Evolutionary conservation across 495 filamentous ascomycete species (phyloP).

Genomic region (Hypomontagnella submonticulosa): DNA sequence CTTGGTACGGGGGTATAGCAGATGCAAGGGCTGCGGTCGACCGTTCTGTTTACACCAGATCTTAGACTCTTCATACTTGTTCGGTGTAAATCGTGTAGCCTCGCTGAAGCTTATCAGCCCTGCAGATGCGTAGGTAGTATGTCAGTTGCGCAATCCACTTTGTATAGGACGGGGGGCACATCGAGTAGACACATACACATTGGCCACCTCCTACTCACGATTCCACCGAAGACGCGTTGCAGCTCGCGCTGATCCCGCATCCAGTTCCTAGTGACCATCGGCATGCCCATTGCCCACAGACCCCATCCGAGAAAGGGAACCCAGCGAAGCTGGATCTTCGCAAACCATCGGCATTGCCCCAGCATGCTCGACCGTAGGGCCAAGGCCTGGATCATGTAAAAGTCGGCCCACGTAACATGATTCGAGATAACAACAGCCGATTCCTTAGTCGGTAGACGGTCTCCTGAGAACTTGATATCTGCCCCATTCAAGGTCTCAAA

Average conservation of each 20-base stretch:
- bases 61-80: conserved; percentile 61
- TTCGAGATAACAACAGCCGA: conserved; percentile 67
- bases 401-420: conserved; percentile 68
- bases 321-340: conserved; percentile 64
- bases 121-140: conserved; percentile 29
- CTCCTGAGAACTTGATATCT: conserved; percentile 61
- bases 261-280: conserved; percentile 67
- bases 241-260: conserved; percentile 63
- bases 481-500: conserved; percentile 62
- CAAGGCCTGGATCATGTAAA: conserved; percentile 69
- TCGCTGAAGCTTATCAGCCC: conserved; percentile 71
- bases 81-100: conserved; percentile 64
- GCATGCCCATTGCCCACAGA: conserved; percentile 70
- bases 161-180: conserved; percentile 9
- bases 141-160: conserved; percentile 18
- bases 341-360: conserved; percentile 67
- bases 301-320: conserved; percentile 70
- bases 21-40: conserved; percentile 61
- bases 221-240: conserved; percentile 62
- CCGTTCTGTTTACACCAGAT: conserved; percentile 60
- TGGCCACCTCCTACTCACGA: conserved; percentile 59
- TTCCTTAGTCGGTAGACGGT: conserved; percentile 58
- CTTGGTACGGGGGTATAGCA: conserved; percentile 66
- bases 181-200: conserved; percentile 58
- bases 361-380: conserved; percentile 65